phyloP scores from a whole-genome alignment of 1,139 yeast genomes.

The Diutina scorzettiae region DNA sequence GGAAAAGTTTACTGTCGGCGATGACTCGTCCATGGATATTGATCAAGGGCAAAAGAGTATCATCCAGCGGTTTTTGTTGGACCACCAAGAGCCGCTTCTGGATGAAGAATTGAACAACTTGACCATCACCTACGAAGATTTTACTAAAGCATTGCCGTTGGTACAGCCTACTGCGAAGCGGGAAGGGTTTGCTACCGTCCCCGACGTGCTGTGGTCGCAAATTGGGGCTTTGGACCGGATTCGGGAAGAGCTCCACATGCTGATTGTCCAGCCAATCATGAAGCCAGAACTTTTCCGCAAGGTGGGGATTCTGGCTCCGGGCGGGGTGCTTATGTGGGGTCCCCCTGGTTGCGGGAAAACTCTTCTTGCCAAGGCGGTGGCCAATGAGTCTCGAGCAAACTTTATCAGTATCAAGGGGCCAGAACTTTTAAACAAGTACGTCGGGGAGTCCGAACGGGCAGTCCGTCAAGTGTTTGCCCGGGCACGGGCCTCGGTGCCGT shows the following conservation, averaged over 20 bases:
- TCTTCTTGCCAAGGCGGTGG: conserved; percentile 89
- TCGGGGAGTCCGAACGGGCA: conserved; percentile 93
- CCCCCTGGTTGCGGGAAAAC: conserved; percentile 99
- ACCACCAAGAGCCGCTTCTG: conserved; percentile 73
- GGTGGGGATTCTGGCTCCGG: conserved; percentile 94
- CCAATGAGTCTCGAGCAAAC: conserved; percentile 92
- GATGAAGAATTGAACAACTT: conserved; percentile 64
- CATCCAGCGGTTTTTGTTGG: conserved; percentile 53
- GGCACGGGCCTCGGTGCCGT: conserved; percentile 90
- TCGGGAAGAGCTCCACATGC: conserved; percentile 88
- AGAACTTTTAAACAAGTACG: conserved; percentile 84
- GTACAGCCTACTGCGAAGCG: conserved; percentile 97
- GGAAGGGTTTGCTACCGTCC: conserved; percentile 98
- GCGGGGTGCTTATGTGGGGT: conserved; percentile 97
- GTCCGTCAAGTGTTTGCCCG: conserved; percentile 90
- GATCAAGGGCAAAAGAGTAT: background rate
- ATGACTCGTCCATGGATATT: background rate
- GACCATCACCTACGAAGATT: conserved; percentile 68
- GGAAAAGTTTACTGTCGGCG: conserved; percentile 19
- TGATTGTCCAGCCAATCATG: conserved; percentile 92
- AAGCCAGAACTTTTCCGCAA: conserved; percentile 81
- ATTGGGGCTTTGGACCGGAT: conserved; percentile 81
- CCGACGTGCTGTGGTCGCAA: conserved; percentile 92
- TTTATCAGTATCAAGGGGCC: conserved; percentile 95
- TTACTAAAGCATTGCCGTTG: conserved; percentile 74